Evolutionary conservation across 164 flowering plant genomes (phyloP), one percentile per base, ranked within the genome.

Genomic region (Houttuynia cordata): DNA sequence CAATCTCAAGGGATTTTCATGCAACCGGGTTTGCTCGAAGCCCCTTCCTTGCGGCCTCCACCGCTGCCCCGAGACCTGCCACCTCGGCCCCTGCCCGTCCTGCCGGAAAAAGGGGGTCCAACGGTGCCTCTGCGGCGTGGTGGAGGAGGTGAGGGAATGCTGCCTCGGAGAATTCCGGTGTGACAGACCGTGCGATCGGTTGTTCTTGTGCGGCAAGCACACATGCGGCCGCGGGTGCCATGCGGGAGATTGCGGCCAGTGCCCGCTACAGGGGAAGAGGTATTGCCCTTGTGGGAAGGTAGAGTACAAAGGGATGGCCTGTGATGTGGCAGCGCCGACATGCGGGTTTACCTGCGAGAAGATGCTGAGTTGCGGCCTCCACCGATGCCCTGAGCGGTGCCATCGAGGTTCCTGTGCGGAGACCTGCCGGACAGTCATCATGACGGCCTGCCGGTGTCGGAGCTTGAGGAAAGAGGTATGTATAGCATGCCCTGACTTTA

Each of bases 311-410:
- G 96, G 89, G 51, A 74, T 89, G 78, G 61, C 86, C 56, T 92
- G 96, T 71, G 96, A 92, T 76, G 89, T 72, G 53, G 53, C 56
- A 0, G 81, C 64, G 50, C 91, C 93, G 6, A 61, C 80, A 8
- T 92, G 98, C 65, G 98, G 98, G 3, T 80, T 76, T 0, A 88
- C 95, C 51, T 92, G 98, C 69, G 82, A 77, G 47, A 89, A 84
- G 71, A 63, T 76, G 76, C 67, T 92, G 78, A 68, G 68, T 40
- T 89, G 98, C 53, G 83, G 92, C 15, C 67, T 59, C 24, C 98
- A 92, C 64, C 68, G 81, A 74, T 92, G 98, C 65, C 98, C 87
- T 0, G 98, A 89, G 64, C 76, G 98, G 60, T 92, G 98, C 70
- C 98, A 92, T 58, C 83, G 84, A 0, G 93, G 98, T 6, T 65